phyloP scores from a whole-genome alignment of 371 early-diverging fungal species.

The Smittium culicis region DNA sequence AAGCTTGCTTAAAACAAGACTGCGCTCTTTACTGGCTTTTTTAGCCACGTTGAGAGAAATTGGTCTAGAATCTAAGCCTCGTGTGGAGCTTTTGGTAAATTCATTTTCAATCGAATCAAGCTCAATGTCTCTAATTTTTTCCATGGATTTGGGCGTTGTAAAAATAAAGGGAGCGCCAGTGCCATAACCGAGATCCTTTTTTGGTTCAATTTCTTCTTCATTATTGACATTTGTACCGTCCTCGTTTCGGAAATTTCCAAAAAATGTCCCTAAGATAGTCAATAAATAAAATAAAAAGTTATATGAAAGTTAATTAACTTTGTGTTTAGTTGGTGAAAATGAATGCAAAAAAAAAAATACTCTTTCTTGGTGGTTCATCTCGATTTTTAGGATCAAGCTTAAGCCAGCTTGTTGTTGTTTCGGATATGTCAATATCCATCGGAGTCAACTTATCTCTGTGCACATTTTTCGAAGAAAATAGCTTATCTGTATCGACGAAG shows the following conservation, averaged over 20 bases:
- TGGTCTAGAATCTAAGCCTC: slow-evolving; percentile 15
- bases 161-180: slow-evolving; percentile 6
- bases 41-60: slow-evolving; percentile 26
- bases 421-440: slow-evolving; percentile 6
- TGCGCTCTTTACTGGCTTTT: slow-evolving; percentile 11
- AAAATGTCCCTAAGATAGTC: slow-evolving; percentile 5
- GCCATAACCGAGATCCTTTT: slow-evolving; percentile 5
- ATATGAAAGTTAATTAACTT: not conserved
- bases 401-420: slow-evolving; percentile 6
- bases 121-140: not conserved
- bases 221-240: not conserved
- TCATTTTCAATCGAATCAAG: not conserved
- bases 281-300: not conserved
- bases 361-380: slow-evolving; percentile 7
- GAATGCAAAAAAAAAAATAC: not conserved
- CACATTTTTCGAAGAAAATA: not conserved
- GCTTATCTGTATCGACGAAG: slow-evolving; percentile 1
- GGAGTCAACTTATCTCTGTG: not conserved
- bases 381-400: slow-evolving; percentile 1
- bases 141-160: not conserved
- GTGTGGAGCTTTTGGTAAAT: not conserved
- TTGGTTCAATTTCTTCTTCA: not conserved
- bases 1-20: not conserved
- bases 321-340: not conserved
- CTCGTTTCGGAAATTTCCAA: not conserved